These are phyloP conservation scores for Ciborinia camelliae DNA, from an alignment of 2,329 filamentous ascomycete genomes.

Conservation along the genomic window DNA sequence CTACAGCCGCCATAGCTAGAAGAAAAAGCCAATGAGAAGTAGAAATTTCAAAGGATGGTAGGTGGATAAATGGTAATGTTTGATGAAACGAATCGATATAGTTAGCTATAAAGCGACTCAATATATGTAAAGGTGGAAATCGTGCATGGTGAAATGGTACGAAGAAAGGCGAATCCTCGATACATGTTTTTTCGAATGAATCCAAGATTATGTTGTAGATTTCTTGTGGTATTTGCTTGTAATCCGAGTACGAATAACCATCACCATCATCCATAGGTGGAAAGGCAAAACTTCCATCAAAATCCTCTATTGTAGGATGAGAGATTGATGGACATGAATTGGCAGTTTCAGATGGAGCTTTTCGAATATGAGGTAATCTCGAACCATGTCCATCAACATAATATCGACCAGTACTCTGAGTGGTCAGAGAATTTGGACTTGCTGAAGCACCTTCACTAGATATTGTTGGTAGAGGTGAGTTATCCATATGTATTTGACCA, in stretches of 20 bases:
- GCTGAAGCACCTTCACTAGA: background rate
- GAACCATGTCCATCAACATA: constrained; percentile 33
- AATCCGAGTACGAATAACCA: background rate
- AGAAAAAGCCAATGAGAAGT: constrained; percentile 42
- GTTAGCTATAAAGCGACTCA: constrained; percentile 35
- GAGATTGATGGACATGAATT: constrained; percentile 18
- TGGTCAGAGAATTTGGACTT: constrained; percentile 21
- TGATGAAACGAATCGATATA: constrained; percentile 42
- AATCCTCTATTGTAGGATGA: background rate
- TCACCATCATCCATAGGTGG: constrained; percentile 19
- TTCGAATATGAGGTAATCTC: constrained; percentile 29
- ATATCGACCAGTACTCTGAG: constrained; percentile 26
- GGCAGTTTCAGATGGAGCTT: constrained; percentile 24
- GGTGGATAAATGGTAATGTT: constrained; percentile 2
- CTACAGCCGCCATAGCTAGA: constrained; percentile 42
- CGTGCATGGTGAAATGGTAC: constrained; percentile 18
- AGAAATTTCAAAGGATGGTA: constrained; percentile 13
- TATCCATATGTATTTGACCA: constrained; percentile 12
- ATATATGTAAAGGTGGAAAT: constrained; percentile 25
- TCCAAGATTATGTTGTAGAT: constrained; percentile 26
- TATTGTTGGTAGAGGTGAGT: constrained; percentile 23
- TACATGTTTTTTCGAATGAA: constrained; percentile 26
- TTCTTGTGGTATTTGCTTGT: constrained; percentile 19
- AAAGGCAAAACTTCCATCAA: constrained; percentile 18
- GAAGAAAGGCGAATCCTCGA: constrained; percentile 23